phyloP scores from a whole-genome alignment of 345 rosid genomes.

The Sisymbrium irio region DNA sequence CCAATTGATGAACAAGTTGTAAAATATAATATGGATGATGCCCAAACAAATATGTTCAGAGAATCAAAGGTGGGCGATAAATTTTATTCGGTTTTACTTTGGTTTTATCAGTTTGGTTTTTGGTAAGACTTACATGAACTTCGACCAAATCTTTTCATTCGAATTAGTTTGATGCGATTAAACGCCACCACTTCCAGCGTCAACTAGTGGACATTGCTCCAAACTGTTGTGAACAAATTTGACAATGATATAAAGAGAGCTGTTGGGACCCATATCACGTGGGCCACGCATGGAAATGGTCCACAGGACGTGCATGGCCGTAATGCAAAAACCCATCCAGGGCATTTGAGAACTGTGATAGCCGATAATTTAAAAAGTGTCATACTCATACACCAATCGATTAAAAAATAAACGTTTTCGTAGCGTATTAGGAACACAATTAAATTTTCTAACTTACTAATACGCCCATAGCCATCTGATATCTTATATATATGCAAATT shows the following conservation, averaged over 20 bases:
- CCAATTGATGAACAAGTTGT: neutral
- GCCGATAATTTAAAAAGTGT: constrained; percentile 6
- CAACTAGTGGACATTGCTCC: constrained; percentile 21
- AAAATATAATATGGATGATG: neutral
- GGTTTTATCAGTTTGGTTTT: neutral
- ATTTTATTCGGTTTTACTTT: neutral
- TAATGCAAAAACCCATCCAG: constrained; percentile 12
- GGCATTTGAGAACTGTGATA: neutral
- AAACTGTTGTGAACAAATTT: constrained; percentile 20
- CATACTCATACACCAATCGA: neutral
- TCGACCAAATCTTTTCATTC: neutral
- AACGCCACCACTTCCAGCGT: neutral
- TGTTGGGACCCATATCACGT: constrained; percentile 23
- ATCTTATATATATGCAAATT: neutral
- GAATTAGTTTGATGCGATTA: neutral
- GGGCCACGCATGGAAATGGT: constrained; percentile 27
- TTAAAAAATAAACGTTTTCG: neutral
- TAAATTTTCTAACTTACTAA: too few species aligned
- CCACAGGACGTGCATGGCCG: constrained; percentile 26
- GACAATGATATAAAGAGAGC: constrained; percentile 4
- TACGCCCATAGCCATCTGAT: neutral
- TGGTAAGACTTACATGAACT: neutral
- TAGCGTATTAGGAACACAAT: neutral
- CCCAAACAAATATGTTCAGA: neutral
- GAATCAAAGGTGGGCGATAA: neutral